Evolutionary conservation across 2,329 filamentous ascomycete species (phyloP).

Genomic region (Aspergillus tubingensis): DNA sequence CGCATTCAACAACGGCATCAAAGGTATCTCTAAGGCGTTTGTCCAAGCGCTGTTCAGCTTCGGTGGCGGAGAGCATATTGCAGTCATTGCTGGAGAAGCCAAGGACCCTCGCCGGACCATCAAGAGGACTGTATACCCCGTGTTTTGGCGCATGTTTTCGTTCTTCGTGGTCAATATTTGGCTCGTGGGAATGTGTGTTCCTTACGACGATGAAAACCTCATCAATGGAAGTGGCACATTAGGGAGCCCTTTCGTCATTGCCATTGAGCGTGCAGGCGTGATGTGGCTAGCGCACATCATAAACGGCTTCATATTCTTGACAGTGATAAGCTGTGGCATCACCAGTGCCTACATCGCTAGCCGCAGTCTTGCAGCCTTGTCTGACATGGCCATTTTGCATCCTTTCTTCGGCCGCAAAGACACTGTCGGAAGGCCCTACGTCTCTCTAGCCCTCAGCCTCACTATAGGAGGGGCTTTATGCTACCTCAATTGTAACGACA

Average conservation of each 20-base stretch:
- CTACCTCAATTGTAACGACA: slow-evolving; percentile 36
- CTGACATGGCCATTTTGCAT: slow-evolving; percentile 30
- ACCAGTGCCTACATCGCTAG: slow-evolving; percentile 39
- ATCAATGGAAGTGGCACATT: slow-evolving; percentile 31
- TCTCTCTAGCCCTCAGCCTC: slow-evolving; percentile 31
- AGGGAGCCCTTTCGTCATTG: slow-evolving; percentile 36
- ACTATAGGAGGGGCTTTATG: slow-evolving; percentile 34
- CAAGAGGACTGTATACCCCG: slow-evolving; percentile 33
- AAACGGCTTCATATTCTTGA: slow-evolving; percentile 39
- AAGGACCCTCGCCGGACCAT: slow-evolving; percentile 32
- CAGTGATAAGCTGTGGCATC: slow-evolving; percentile 38
- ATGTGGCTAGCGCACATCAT: slow-evolving; percentile 33
- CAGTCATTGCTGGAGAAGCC: slow-evolving; percentile 37
- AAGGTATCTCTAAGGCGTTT: slow-evolving; percentile 38
- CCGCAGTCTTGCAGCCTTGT: slow-evolving; percentile 34
- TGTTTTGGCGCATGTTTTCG: slow-evolving; percentile 39
- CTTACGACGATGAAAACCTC: slow-evolving; percentile 32
- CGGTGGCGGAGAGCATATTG: slow-evolving; percentile 34
- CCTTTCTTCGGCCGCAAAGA: slow-evolving; percentile 27
- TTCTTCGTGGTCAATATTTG: slow-evolving; percentile 41
- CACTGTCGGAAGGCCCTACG: slow-evolving; percentile 30
- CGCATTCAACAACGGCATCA: slow-evolving; percentile 35
- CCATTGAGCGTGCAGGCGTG: slow-evolving; percentile 32
- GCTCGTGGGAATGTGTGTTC: slow-evolving; percentile 40
- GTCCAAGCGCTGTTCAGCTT: slow-evolving; percentile 40